A percentile compares a stretch with the other conserved stretches of the same genome.
These are phyloP conservation scores for Nemophila menziesii DNA, from an alignment of 257 asterid species.

Conservation along the genomic window DNA sequence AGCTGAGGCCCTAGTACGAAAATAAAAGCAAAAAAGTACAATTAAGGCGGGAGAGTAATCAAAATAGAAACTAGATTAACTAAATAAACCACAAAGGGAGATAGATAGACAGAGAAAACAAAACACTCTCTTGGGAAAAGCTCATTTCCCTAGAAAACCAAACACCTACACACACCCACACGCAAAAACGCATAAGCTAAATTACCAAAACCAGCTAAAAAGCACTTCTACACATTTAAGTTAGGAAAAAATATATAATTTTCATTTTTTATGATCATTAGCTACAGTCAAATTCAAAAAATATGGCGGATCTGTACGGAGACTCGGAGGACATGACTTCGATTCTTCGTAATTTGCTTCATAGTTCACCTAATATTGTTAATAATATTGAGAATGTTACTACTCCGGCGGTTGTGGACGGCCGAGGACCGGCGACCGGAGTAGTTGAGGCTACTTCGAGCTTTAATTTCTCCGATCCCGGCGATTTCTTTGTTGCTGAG, in stretches of 20 bases:
- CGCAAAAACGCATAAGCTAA: too few relatives aligned
- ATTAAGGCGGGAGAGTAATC: slow-evolving; percentile 47
- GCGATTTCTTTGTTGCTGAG: slow-evolving; percentile 23
- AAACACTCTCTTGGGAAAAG: slow-evolving; percentile 1
- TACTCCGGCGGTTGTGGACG: slow-evolving; percentile 23
- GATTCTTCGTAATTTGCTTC: slow-evolving; percentile 51
- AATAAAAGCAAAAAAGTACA: slow-evolving; percentile 8
- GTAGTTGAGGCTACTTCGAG: slow-evolving; percentile 34
- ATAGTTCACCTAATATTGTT: slow-evolving; percentile 40
- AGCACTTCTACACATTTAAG: neutral
- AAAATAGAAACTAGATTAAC: slow-evolving; percentile 15
- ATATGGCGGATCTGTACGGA: slow-evolving; percentile 69
- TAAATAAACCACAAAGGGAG: neutral
- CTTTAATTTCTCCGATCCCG: slow-evolving; percentile 61
- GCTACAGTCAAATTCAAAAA: neutral
- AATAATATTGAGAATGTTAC: slow-evolving; percentile 19
- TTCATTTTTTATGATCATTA: neutral
- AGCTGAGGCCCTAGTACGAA: neutral
- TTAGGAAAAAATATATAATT: neutral
- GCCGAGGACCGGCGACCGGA: slow-evolving; percentile 21
- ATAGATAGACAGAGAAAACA: neutral
- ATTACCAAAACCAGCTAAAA: too few relatives aligned
- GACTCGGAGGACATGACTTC: slow-evolving; percentile 72
- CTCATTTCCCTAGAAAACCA: slow-evolving; percentile 26
- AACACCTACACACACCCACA: neutral